Base-by-base conservation (phyloP, 2,329 filamentous ascomycete species). In the Xylaria polymorpha region DNA sequence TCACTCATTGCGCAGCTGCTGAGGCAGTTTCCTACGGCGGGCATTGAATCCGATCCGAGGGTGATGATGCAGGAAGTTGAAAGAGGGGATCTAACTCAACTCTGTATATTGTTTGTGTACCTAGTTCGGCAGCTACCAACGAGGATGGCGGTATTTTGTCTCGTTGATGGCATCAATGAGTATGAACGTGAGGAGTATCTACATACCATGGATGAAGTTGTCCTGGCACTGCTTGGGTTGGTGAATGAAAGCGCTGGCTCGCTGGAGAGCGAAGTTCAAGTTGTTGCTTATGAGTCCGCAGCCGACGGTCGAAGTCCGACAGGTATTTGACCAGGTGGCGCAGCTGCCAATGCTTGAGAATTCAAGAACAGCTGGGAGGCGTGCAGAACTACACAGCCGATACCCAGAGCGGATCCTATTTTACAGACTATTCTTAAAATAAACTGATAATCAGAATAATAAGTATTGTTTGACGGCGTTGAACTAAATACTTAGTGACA, bases 271-370 rank as follows among this genome's bases (percentile, higher is more conserved):
- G 22, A 25, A 43, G 37, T 63, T 67, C 25, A 67, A 67, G n/a
- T 35, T 67, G 57, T 61, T 63, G 48, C 64, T 67, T 18, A 25
- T 58, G 58, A 67, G 64, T 32, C 64, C 64, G 18, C 58, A 15
- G 20, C 64, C 64, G 10, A 67, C 64, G 6, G 25, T 57, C n/a
- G 64, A 67, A 20, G 64, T 67, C 39, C 58, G 64, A 6, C 46
- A 57, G 25, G 64, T 61, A 15, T 67, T 63, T 57, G 48, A 62
- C 18, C 9, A 55, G 14, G 58, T 67, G 64, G 58, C 64, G 29
- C 58, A 41, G 20, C 7, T 66, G 10, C 63, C 56, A 25, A 66
- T 46, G 43, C 56, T 61, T 4, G 43, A 61, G 25, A 4, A 22
- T 66, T 20, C 50, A 53, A 15, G 50, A 53, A n/a, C 64, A 61